Percentiles rank a stretch among this genome's conserved stretches.
phyloP scores from a whole-genome alignment of 2,329 filamentous ascomycete species.

The Aspergillus arachidicola region DNA sequence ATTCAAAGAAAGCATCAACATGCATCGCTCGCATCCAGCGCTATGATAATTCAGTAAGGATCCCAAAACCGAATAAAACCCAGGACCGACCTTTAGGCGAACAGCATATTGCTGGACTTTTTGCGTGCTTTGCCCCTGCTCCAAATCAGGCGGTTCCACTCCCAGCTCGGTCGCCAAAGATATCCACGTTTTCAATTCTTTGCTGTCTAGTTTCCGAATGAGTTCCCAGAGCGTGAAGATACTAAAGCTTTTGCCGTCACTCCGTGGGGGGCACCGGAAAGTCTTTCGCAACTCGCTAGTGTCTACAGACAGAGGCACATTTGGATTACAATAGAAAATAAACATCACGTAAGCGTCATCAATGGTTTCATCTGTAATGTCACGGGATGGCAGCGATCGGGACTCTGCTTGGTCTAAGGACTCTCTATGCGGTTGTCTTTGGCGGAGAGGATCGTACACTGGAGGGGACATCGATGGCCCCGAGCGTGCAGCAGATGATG shows the following conservation, averaged over 20 bases:
- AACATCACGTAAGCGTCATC: constrained; percentile 83
- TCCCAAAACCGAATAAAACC: neutral
- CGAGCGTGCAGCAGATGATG: constrained; percentile 31
- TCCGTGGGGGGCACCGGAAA: constrained; percentile 80
- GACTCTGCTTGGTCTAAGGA: constrained; percentile 46
- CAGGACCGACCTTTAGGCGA: constrained; percentile 71
- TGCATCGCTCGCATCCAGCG: constrained; percentile 98
- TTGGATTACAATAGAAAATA: constrained; percentile 88
- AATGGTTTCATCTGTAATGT: constrained; percentile 70
- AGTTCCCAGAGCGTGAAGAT: constrained; percentile 76
- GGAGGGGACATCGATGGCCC: constrained; percentile 47
- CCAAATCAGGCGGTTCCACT: constrained; percentile 78
- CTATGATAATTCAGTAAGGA: constrained; percentile 44
- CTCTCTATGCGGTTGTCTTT: constrained; percentile 30
- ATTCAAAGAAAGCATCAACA: constrained; percentile 92
- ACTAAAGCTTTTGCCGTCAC: constrained; percentile 83
- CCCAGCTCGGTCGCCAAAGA: constrained; percentile 85
- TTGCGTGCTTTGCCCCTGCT: constrained; percentile 85
- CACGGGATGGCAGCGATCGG: constrained; percentile 64
- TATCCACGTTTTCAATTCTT: constrained; percentile 91
- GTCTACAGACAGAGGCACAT: constrained; percentile 70
- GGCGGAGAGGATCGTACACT: constrained; percentile 34
- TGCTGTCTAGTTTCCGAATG: constrained; percentile 74
- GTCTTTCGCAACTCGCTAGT: constrained; percentile 71
- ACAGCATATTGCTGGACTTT: constrained; percentile 96